phyloP scores from a whole-genome alignment of 139 green algal genomes.

The Chloropicon primus region DNA sequence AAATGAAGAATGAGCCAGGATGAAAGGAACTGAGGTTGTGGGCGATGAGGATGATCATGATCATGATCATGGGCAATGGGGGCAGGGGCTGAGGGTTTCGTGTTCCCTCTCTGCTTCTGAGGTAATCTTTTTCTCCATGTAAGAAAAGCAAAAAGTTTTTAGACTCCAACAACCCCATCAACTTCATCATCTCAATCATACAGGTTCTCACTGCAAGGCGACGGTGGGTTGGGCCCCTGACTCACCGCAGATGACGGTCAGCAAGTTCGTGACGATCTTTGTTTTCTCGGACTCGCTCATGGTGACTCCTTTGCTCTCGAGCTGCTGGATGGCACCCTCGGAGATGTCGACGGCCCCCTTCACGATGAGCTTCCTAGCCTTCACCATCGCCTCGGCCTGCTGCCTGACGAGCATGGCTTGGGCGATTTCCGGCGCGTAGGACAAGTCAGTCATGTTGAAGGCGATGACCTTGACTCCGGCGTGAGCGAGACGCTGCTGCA shows the following conservation, averaged over 20 bases:
- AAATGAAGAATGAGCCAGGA: no score
- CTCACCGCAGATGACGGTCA: not conserved
- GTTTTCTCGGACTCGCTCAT: not conserved
- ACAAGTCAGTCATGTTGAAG: not conserved
- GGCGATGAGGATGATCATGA: no score
- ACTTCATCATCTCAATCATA: not conserved
- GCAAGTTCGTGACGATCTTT: not conserved
- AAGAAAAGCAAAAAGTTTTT: not conserved
- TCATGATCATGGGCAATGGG: no score
- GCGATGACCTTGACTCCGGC: not conserved
- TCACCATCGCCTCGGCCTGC: not conserved
- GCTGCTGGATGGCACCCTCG: not conserved
- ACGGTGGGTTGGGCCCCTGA: not conserved
- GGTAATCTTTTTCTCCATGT: no score
- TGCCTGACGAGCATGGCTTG: not conserved
- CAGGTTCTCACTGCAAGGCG: not conserved
- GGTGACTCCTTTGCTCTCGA: not conserved
- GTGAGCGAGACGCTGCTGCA: not conserved
- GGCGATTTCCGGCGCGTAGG: not conserved
- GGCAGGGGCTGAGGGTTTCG: no score
- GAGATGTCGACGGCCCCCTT: not conserved
- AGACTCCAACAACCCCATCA: no score
- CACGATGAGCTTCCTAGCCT: not conserved
- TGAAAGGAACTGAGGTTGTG: no score
- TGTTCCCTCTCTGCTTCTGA: no score